phyloP scores from a whole-genome alignment of 2,329 filamentous ascomycete genomes.

The Podosphaera aphanis region DNA sequence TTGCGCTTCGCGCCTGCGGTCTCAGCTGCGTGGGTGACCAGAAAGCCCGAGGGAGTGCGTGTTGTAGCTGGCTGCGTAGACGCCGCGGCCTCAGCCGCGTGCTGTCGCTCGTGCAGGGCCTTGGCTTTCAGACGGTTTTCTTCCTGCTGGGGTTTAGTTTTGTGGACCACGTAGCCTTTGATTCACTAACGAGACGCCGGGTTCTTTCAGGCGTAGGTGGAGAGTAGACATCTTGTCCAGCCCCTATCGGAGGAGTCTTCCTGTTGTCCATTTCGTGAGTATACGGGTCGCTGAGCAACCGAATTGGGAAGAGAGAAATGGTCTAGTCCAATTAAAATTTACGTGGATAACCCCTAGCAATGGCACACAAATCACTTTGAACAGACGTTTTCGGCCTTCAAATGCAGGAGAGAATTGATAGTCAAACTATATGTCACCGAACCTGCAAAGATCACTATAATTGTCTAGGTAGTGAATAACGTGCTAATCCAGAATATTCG shows the following conservation, averaged over 20 bases:
- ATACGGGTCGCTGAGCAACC: background rate
- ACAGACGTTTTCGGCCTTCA: no score
- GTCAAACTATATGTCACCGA: background rate
- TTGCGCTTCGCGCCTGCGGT: slow-evolving; percentile 46
- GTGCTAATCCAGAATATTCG: background rate
- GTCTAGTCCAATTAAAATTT: no score
- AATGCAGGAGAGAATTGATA: background rate
- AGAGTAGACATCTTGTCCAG: slow-evolving; percentile 10
- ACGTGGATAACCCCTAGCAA: no score
- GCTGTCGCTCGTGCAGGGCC: slow-evolving; percentile 51
- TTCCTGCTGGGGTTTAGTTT: slow-evolving; percentile 31
- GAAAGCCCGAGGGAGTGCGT: slow-evolving; percentile 42
- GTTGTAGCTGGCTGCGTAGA: slow-evolving; percentile 13
- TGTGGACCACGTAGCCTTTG: background rate
- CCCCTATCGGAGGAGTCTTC: background rate
- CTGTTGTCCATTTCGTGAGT: background rate
- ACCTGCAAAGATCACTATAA: background rate
- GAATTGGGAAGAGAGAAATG: background rate
- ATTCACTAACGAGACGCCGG: slow-evolving; percentile 26
- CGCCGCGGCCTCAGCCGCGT: slow-evolving; percentile 31
- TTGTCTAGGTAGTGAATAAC: background rate
- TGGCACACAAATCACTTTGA: no score
- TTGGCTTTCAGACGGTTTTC: slow-evolving; percentile 73
- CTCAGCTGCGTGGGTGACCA: slow-evolving; percentile 37
- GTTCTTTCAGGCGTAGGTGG: slow-evolving; percentile 31